Base-by-base conservation (phyloP, 805 yeast species). In the Sugiyamaella qingdaonensis region DNA sequence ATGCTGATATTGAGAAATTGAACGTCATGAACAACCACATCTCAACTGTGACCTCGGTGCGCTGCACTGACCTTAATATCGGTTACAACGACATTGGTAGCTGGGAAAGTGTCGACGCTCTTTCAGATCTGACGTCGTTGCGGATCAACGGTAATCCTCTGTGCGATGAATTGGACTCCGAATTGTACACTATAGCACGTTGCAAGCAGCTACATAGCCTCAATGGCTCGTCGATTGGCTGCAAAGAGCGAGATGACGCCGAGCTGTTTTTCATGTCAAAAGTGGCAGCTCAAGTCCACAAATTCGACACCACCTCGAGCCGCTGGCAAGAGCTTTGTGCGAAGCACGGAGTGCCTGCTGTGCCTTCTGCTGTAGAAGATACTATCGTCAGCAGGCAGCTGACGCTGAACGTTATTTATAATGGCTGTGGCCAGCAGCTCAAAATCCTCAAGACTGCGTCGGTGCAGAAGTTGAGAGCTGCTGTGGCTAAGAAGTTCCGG, bases 211-310 rank as follows among this genome's bases (percentile, higher is more conserved):
- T 85, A 1, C 37, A 46, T 0, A 68, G 66, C 21, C 67, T 89
- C 11, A 82, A 90, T 61, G 95, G 96, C 0, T 74, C 82, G 0
- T 48, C 35, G 0, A 68, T 88, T 8, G 62, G 70, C 2, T 52
- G 44, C 0, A 73, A 68, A 1, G 86, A 82, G 47, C 72, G 89
- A 14, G 58, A 54, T 4, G 86, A 84, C 58, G 85, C 87, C 0
- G 96, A 89, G 64, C 64, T 86, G 3, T 88, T 78, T 62, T 82
- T 86, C 55, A 70, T 86, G 29, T 73, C 82, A 4, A 74, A 74
- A 55, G 79, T 86, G 0, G 63, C 61, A n/a, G 54, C 61, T 16
- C 62, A 62, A 5, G 46, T 52, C 10, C 57, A 64, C 36, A 19
- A 43, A 1, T 60, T 59, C 44, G 62, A 66, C 48, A 34, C 44